A percentile compares a stretch with the other conserved stretches of the same genome.
Evolutionary conservation across 2,329 filamentous ascomycete genomes (phyloP).

Genomic region (Podosphaera xanthii): DNA sequence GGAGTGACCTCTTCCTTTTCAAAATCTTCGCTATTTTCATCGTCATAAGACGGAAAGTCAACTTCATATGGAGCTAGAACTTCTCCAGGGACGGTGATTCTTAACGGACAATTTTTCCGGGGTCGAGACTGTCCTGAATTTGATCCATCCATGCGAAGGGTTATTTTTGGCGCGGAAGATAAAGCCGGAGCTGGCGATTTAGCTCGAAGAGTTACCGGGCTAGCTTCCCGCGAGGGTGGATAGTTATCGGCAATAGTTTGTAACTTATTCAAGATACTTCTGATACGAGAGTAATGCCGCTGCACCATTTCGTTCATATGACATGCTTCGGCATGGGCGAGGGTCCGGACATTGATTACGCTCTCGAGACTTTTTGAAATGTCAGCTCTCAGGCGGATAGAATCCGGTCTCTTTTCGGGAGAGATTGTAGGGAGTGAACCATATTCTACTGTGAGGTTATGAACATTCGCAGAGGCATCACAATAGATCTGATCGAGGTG

Average conservation of each 20-base stretch:
- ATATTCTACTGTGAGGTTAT: conserved; percentile 34
- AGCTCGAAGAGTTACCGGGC: conserved; percentile 20
- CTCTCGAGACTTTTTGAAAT: conserved; percentile 35
- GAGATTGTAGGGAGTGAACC: conserved; percentile 28
- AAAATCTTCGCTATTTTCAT: conserved; percentile 8
- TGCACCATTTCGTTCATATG: conserved; percentile 41
- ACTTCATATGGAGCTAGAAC: conserved; percentile 42
- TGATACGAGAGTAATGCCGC: conserved; percentile 36
- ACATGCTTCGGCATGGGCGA: conserved; percentile 35
- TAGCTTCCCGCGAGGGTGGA: conserved; percentile 26
- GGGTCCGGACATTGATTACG: conserved; percentile 31
- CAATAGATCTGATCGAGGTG: conserved; percentile 36
- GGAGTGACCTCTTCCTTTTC: conserved; percentile 17
- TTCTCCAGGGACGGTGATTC: conserved; percentile 42
- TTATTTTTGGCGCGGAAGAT: conserved; percentile 24
- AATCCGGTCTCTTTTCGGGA: conserved; percentile 23
- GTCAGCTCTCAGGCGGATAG: conserved; percentile 30
- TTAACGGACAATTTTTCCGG: conserved; percentile 21
- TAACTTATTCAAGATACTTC: conserved; percentile 34
- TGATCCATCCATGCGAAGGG: conserved; percentile 22
- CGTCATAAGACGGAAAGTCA: conserved; percentile 33
- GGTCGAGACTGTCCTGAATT: conserved; percentile 4
- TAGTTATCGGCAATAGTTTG: conserved; percentile 37
- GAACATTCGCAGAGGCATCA: conserved; percentile 29
- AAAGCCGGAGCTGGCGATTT: conserved; percentile 35